These are phyloP conservation scores for Candida nemodendra DNA, from an alignment of 805 yeast species.

Conservation along the genomic window DNA sequence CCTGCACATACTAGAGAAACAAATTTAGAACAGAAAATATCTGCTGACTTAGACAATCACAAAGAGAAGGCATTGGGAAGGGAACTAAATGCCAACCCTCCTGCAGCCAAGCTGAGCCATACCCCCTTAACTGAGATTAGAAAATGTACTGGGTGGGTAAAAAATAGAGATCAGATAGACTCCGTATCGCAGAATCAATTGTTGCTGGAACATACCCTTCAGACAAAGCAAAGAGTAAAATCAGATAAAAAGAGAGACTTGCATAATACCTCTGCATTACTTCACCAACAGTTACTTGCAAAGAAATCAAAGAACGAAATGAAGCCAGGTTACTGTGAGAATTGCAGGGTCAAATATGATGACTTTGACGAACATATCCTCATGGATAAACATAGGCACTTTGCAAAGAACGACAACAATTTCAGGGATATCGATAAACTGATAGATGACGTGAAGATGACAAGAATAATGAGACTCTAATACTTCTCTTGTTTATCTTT, in stretches of 20 bases:
- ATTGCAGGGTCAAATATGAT: slow-evolving; percentile 82
- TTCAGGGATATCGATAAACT: slow-evolving; percentile 76
- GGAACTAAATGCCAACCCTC: background rate
- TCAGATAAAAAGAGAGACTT: slow-evolving; percentile 6
- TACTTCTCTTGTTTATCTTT: no score
- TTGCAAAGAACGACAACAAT: slow-evolving; percentile 70
- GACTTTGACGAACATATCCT: slow-evolving; percentile 72
- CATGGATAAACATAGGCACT: slow-evolving; percentile 69
- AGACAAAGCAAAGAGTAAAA: background rate
- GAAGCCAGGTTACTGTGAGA: slow-evolving; percentile 85
- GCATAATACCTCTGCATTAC: background rate
- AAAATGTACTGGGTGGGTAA: background rate
- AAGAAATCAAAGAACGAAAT: slow-evolving; percentile 25
- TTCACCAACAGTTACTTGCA: background rate
- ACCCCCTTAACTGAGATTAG: background rate
- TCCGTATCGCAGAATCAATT: slow-evolving; percentile 2
- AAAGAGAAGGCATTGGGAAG: background rate
- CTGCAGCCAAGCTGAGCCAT: background rate
- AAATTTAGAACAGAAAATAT: no score
- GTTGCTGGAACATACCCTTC: slow-evolving; percentile 4
- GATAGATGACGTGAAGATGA: slow-evolving; percentile 44
- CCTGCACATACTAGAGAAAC: background rate
- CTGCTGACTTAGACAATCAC: background rate
- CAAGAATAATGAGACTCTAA: slow-evolving; percentile 25
- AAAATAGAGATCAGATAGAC: background rate